These are phyloP conservation scores for Melampsora larici-populina DNA, from an alignment of 1,284 basidiomycete genomes.

Conservation along the genomic window DNA sequence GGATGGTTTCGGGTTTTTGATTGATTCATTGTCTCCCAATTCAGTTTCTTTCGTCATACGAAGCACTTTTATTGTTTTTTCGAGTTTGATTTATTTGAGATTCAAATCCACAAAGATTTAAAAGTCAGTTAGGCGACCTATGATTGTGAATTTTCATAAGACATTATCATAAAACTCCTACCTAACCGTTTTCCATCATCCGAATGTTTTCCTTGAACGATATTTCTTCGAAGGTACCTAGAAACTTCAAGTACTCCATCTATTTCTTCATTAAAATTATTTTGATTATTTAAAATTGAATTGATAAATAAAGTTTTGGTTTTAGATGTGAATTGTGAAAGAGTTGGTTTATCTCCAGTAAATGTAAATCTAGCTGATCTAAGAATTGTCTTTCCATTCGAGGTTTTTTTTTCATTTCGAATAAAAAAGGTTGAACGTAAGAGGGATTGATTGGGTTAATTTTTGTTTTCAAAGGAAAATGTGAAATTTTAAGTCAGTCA, in stretches of 20 bases:
- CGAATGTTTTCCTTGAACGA: constrained; percentile 20
- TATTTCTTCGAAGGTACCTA: constrained; percentile 17
- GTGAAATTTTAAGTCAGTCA: too few relatives aligned
- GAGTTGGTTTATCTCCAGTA: not conserved
- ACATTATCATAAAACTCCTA: not conserved
- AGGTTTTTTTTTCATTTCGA: not conserved
- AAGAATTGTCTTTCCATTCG: not conserved
- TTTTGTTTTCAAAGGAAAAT: not conserved
- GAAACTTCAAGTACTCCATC: constrained; percentile 21
- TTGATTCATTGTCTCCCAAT: not conserved
- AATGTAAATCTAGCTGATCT: not conserved
- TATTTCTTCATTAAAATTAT: constrained; percentile 17
- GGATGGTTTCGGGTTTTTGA: not conserved
- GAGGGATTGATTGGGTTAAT: not conserved
- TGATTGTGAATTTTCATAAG: not conserved
- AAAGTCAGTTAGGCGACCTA: too few relatives aligned
- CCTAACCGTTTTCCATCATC: constrained; percentile 30
- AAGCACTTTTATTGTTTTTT: not conserved
- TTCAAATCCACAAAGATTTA: too few relatives aligned
- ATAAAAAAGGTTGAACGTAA: not conserved
- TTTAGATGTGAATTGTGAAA: not conserved
- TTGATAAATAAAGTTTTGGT: not conserved
- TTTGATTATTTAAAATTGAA: not conserved
- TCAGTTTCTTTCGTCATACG: not conserved
- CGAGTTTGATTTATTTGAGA: too few relatives aligned